Percentiles rank a stretch among this genome's conserved stretches.
These are phyloP conservation scores for Auricularia cornea DNA, from an alignment of 768 basidiomycete species.

Conservation along the genomic window DNA sequence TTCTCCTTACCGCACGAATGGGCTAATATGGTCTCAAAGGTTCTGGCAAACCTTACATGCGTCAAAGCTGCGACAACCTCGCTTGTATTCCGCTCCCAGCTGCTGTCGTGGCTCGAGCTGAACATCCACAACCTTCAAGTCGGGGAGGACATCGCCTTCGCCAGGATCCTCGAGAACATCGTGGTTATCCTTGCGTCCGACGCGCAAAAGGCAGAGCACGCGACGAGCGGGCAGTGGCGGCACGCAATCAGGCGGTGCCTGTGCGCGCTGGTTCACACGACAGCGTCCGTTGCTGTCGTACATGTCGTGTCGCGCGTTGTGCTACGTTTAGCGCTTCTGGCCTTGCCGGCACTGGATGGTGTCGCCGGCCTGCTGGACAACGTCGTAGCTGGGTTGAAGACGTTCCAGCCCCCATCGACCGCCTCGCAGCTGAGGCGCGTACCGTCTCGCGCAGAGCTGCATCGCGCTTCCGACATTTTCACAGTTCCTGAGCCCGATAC, in stretches of 20 bases:
- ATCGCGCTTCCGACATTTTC: conserved; percentile 26
- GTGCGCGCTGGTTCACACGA: conserved; percentile 27
- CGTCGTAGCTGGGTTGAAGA: too few relatives aligned
- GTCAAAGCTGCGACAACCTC: conserved; percentile 61
- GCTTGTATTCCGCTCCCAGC: conserved; percentile 59
- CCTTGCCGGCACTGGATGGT: background rate
- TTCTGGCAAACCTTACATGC: conserved; percentile 66
- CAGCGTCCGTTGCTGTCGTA: conserved; percentile 14
- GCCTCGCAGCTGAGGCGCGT: conserved; percentile 21
- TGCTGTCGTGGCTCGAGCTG: conserved; percentile 79
- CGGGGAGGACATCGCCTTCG: conserved; percentile 15
- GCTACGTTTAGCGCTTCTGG: conserved; percentile 9
- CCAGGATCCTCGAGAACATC: conserved; percentile 27
- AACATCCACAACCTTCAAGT: conserved; percentile 35
- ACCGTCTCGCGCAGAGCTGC: conserved; percentile 1
- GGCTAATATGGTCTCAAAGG: conserved; percentile 30
- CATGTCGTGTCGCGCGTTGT: conserved; percentile 10
- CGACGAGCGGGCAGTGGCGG: conserved; percentile 56
- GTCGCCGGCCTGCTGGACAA: conserved; percentile 25
- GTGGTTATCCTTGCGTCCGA: conserved; percentile 21
- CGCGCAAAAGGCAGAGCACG: conserved; percentile 39
- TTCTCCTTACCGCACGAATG: background rate
- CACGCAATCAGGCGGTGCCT: conserved; percentile 47
- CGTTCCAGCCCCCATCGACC: background rate
- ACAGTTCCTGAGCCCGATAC: background rate